Evolutionary conservation across 208 protist genomes (phyloP).

Genomic region (Leishmania turanica): DNA sequence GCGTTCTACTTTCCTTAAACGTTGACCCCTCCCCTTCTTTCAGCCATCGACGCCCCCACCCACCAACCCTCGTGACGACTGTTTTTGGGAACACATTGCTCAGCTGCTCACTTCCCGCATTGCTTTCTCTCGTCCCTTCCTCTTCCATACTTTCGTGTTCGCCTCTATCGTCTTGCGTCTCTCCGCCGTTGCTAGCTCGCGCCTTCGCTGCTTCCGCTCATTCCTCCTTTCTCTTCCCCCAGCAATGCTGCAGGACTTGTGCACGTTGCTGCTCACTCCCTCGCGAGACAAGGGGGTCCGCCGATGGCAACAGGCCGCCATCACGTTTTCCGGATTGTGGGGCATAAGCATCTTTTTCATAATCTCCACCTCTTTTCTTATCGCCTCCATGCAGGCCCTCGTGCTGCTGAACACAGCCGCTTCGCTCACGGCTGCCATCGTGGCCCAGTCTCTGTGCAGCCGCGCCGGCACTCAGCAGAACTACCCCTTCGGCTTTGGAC

Average conservation of each 20-base stretch:
- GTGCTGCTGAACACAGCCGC: constrained; percentile 45
- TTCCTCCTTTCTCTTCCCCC: not conserved
- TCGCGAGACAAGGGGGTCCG: constrained; percentile 23
- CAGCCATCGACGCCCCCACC: not conserved
- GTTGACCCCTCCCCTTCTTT: not conserved
- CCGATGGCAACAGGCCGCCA: constrained; percentile 23
- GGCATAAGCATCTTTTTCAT: constrained; percentile 33
- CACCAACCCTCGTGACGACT: not conserved
- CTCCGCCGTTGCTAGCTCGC: not conserved
- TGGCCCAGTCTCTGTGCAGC: constrained; percentile 33
- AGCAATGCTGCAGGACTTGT: constrained; percentile 11
- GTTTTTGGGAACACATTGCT: not conserved
- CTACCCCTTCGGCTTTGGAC: constrained; percentile 56
- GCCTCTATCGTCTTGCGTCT: not conserved
- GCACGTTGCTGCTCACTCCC: constrained; percentile 23
- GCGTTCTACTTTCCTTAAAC: not conserved
- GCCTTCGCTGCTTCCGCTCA: not conserved
- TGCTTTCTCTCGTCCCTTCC: not conserved
- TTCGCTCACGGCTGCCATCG: constrained; percentile 40
- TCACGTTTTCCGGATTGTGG: constrained; percentile 45
- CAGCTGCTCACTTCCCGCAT: not conserved
- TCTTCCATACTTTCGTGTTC: not conserved
- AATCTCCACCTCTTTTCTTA: constrained; percentile 38
- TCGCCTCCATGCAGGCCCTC: constrained; percentile 48
- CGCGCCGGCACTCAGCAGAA: not conserved